Evolutionary conservation across 2,329 filamentous ascomycete species (phyloP).

Genomic region (Stemphylium lycopersici): DNA sequence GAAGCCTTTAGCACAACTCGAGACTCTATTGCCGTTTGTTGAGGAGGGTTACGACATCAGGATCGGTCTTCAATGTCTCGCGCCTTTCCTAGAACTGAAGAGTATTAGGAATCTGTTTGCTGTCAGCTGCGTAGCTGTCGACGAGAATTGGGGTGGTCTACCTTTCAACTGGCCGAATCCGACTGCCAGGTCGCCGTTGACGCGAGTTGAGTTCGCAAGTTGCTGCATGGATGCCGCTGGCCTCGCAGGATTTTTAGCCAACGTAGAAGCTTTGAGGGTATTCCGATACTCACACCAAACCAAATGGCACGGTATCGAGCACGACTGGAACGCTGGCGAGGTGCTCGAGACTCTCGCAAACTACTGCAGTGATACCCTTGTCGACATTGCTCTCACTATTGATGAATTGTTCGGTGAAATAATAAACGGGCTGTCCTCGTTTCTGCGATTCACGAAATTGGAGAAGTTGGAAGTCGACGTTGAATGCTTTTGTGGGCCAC

Average conservation of each 20-base stretch:
- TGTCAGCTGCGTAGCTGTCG: slow-evolving; percentile 39
- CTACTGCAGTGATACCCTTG: slow-evolving; percentile 31
- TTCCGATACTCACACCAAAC: slow-evolving; percentile 46
- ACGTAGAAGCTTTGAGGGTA: slow-evolving; percentile 33
- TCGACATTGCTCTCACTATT: slow-evolving; percentile 41
- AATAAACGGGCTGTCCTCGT: slow-evolving; percentile 41
- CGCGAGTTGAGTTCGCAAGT: slow-evolving; percentile 37
- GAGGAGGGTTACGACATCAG: slow-evolving; percentile 38
- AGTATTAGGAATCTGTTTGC: slow-evolving; percentile 39
- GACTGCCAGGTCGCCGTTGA: slow-evolving; percentile 28
- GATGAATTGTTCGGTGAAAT: slow-evolving; percentile 40
- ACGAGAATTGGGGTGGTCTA: slow-evolving; percentile 39
- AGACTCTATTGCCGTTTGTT: slow-evolving; percentile 40
- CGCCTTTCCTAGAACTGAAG: slow-evolving; percentile 35
- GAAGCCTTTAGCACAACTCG: slow-evolving; percentile 30
- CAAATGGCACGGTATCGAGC: slow-evolving; percentile 40
- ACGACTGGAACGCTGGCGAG: slow-evolving; percentile 45
- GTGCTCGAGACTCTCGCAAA: slow-evolving; percentile 34
- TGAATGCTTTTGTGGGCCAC: slow-evolving; percentile 40
- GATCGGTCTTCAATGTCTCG: slow-evolving; percentile 35
- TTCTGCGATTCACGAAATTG: slow-evolving; percentile 33
- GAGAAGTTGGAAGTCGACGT: slow-evolving; percentile 40
- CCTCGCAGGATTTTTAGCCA: slow-evolving; percentile 28
- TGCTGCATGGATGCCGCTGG: slow-evolving; percentile 43
- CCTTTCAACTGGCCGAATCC: slow-evolving; percentile 37